Percentiles rank a stretch among this genome's conserved stretches.
phyloP scores from a whole-genome alignment of 495 filamentous ascomycete genomes.

The Xylaria acuta region DNA sequence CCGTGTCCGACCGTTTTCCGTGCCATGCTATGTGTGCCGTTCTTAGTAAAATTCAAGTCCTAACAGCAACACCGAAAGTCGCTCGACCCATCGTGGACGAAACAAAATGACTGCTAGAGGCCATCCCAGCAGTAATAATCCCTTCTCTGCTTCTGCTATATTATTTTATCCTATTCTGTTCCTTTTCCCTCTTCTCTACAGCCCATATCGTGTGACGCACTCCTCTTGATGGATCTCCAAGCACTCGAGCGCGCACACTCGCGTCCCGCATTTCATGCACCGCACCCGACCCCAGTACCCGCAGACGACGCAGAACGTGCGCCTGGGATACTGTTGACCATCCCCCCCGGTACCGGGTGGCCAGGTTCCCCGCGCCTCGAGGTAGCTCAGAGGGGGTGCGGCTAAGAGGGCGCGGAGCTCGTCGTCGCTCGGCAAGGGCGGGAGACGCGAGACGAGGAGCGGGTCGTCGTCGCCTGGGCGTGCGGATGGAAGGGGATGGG shows the following conservation, averaged over 20 bases:
- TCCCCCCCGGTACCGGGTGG: constrained; percentile 37
- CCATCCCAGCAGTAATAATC: background rate
- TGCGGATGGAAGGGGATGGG: constrained; percentile 30
- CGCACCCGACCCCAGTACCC: constrained; percentile 90
- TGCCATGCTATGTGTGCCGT: background rate
- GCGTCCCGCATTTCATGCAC: constrained; percentile 81
- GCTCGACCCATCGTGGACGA: background rate
- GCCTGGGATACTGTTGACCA: constrained; percentile 57
- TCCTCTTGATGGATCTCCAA: constrained; percentile 80
- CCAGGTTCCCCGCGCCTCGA: constrained; percentile 68
- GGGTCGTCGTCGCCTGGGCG: constrained; percentile 62
- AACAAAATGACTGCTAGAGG: background rate
- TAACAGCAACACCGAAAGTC: background rate
- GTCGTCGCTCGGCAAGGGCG: constrained; percentile 66
- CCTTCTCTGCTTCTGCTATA: background rate
- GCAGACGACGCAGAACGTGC: constrained; percentile 85
- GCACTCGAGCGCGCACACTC: constrained; percentile 84
- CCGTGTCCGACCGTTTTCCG: constrained; percentile 19
- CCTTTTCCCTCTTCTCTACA: constrained; percentile 42
- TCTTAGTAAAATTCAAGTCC: background rate
- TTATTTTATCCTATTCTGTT: background rate
- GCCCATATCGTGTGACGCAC: constrained; percentile 70
- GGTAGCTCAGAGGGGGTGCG: constrained; percentile 79
- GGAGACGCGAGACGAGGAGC: constrained; percentile 67
- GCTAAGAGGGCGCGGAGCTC: constrained; percentile 72